Base-by-base conservation (phyloP, 2,329 filamentous ascomycete genomes). In the Colletotrichum viniferum region DNA sequence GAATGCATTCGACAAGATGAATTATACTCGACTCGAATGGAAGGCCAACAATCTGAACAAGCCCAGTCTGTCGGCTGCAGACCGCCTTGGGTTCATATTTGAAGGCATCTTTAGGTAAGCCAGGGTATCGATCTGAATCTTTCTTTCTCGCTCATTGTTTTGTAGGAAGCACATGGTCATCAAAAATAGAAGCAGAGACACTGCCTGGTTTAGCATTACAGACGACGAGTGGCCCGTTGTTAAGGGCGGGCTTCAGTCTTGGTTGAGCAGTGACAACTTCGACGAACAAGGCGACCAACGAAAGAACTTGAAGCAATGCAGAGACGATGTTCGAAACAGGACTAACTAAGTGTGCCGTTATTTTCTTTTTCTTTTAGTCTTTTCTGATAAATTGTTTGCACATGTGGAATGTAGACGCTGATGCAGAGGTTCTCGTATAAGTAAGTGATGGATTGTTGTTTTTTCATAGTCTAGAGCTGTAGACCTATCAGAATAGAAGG, bases 11-110 rank as follows among this genome's bases (percentile, higher is more conserved):
- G 87, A 89, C 5, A 84, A 86, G 3, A 79, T 93, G 26, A 86
- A 88, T 0, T 5, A 84, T 4, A 5, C 5, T 2, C 4, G 92
- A 9, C 87, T 92, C 5, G 91, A 93, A 80, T 94, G 92, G 92
- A 94, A 93, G 78, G 91, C 90, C 69, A 88, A 93, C 79, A 78
- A 85, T 18, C 82, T 91, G 13, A 94, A 94, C 79, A 83, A 78
- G 43, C 84, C 87, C 1, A 92, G 90, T 60, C 83, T 86, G 16
- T 83, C 86, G 5, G 91, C 92, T 0, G 92, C 92, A 1, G 72
- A 83, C 77, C 83, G 92, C 4, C 80, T 92, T 10, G 92, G 92
- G 0, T 94, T 93, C 77, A 81, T 81, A 0, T 90, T 83, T 78
- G 92, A 94, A 80, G 92, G 92, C 0, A 78, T 87, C 0, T 93